Evolutionary conservation across 768 basidiomycete species (phyloP).

Genomic region (Pleurotus salmoneostramineus): DNA sequence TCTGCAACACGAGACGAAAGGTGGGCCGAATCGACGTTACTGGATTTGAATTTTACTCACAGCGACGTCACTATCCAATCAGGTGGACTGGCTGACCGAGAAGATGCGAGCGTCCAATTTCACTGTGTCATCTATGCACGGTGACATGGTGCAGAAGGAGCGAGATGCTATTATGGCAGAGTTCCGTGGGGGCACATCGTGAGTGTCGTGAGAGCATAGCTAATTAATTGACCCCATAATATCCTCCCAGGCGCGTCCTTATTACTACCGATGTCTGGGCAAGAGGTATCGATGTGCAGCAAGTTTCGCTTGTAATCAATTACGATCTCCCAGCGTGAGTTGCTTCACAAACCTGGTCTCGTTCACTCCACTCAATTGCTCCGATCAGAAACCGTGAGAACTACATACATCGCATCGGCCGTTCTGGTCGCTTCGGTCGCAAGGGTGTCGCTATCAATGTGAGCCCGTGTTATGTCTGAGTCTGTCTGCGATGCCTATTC

Average conservation of each 20-base stretch:
- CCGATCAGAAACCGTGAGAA: slow-evolving; percentile 85
- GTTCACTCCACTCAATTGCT: slow-evolving; percentile 6
- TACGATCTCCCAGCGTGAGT: slow-evolving; percentile 91
- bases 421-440: slow-evolving; percentile 96
- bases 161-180: slow-evolving; percentile 96
- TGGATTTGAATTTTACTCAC: neutral
- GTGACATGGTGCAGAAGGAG: slow-evolving; percentile 95
- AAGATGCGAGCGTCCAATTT: slow-evolving; percentile 99
- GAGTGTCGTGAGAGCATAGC: slow-evolving; percentile 25
- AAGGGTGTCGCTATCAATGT: slow-evolving; percentile 99
- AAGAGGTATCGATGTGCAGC: slow-evolving; percentile 96
- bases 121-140: slow-evolving; percentile 94
- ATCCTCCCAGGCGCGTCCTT: slow-evolving; percentile 68
- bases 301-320: slow-evolving; percentile 96
- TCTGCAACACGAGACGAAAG: slow-evolving; percentile 98
- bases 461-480: slow-evolving; percentile 21
- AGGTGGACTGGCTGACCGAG: slow-evolving; percentile 98
- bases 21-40: slow-evolving; percentile 30
- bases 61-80: slow-evolving; percentile 7
- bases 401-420: slow-evolving; percentile 99
- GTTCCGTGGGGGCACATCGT: slow-evolving; percentile 92
- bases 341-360: slow-evolving; percentile 8
- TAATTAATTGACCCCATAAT: slow-evolving; percentile 7
- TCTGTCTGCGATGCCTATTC: slow-evolving; percentile 13
- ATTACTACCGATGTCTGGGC: slow-evolving; percentile 98